Evolutionary conservation across 768 basidiomycete species (phyloP).

Genomic region (Tricholoma sp.): DNA sequence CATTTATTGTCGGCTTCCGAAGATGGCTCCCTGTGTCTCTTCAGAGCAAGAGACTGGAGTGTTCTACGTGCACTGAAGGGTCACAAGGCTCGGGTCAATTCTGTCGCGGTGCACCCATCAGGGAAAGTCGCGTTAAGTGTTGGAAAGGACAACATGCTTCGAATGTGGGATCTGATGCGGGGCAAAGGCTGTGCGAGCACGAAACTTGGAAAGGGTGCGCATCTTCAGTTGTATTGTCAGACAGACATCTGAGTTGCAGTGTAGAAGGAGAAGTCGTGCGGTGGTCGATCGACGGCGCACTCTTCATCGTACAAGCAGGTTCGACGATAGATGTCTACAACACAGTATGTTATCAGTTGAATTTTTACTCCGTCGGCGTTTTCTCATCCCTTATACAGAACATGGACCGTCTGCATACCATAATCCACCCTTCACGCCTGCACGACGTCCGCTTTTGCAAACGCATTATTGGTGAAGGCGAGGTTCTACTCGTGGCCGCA

Average conservation of each 20-base stretch:
- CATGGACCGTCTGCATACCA: conserved; percentile 69
- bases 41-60: conserved; percentile 92
- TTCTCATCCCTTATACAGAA: conserved; percentile 42
- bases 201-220: conserved; percentile 81
- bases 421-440: conserved; percentile 76
- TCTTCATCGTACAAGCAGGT: conserved; percentile 77
- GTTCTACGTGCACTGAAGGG: conserved; percentile 85
- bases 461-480: conserved; percentile 49
- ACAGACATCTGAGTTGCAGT: background rate
- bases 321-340: conserved; percentile 79
- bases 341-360: conserved; percentile 42
- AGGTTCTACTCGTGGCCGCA: conserved; percentile 77
- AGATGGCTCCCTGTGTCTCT: conserved; percentile 86
- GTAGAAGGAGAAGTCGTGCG: conserved; percentile 90
- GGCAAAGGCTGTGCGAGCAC: conserved; percentile 87
- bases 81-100: conserved; percentile 90
- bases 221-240: background rate
- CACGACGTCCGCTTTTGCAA: conserved; percentile 79
- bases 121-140: conserved; percentile 90
- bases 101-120: conserved; percentile 86
- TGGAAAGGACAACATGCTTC: conserved; percentile 80
- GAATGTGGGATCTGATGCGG: conserved; percentile 99
- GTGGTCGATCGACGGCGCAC: conserved; percentile 75
- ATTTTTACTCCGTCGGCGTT: background rate
- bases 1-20: conserved; percentile 90